Conservation (phyloP, 768 basidiomycete species). For the Scleroderma bovista region DNA sequence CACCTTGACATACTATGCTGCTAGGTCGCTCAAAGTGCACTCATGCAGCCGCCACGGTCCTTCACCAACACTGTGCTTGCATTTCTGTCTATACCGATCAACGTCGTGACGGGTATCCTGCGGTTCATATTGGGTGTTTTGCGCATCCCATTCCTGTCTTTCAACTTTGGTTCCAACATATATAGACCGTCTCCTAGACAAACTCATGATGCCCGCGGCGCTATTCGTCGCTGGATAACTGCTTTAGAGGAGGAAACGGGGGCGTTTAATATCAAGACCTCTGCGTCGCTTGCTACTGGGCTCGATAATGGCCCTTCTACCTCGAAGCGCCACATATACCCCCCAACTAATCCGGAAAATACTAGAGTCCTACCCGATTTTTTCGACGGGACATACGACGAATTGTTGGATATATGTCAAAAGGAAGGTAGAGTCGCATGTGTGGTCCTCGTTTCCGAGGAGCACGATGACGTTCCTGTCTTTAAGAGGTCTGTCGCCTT, state of each 20-base stretch:
- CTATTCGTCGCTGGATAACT: constrained; percentile 71
- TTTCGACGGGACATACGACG: constrained; percentile 74
- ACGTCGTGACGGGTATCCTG: constrained; percentile 52
- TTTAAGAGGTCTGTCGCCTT: constrained; percentile 66
- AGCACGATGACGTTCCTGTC: constrained; percentile 83
- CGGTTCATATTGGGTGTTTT: constrained; percentile 63
- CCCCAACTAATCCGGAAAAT: constrained; percentile 29
- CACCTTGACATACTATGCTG: neutral
- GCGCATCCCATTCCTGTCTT: constrained; percentile 60
- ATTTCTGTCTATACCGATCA: constrained; percentile 54
- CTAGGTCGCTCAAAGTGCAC: neutral
- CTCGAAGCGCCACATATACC: constrained; percentile 27
- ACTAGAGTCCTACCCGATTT: constrained; percentile 72
- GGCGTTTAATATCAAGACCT: constrained; percentile 50
- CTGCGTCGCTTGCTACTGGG: constrained; percentile 31
- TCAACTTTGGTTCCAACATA: constrained; percentile 46
- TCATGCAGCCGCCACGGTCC: constrained; percentile 1
- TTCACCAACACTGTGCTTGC: constrained; percentile 17
- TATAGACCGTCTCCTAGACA: constrained; percentile 35
- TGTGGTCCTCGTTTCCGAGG: constrained; percentile 77
- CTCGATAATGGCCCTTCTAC: constrained; percentile 43
- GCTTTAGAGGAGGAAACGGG: constrained; percentile 84
- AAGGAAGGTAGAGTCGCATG: constrained; percentile 71
- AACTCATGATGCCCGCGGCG: constrained; percentile 40
- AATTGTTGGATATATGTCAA: constrained; percentile 65